Evolutionary conservation across 306 rosid genomes (phyloP).

Genomic region (Quillaja saponaria): DNA sequence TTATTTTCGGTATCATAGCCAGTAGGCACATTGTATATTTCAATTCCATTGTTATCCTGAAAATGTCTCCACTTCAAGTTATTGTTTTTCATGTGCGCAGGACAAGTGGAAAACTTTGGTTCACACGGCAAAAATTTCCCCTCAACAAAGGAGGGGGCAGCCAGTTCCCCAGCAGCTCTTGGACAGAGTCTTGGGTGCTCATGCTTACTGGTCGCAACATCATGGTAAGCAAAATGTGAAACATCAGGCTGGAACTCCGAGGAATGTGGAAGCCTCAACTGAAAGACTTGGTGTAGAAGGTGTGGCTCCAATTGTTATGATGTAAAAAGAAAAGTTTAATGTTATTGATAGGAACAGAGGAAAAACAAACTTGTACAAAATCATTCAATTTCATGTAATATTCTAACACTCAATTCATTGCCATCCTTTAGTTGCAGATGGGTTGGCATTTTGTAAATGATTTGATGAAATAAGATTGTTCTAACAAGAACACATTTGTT

Average conservation of each 20-base stretch:
- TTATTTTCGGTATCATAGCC: background rate
- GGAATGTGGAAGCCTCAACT: constrained; percentile 49
- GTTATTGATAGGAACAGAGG: constrained; percentile 45
- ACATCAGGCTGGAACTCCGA: constrained; percentile 47
- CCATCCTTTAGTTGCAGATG: constrained; percentile 38
- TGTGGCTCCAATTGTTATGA: constrained; percentile 40
- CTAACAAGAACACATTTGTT: constrained; percentile 38
- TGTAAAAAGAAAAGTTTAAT: constrained; percentile 46
- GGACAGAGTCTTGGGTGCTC: constrained; percentile 83
- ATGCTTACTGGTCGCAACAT: constrained; percentile 79
- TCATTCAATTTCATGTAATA: constrained; percentile 63
- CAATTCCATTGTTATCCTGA: too few relatives aligned
- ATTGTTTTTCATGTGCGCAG: constrained; percentile 39
- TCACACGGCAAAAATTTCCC: constrained; percentile 84
- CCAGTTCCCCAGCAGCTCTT: constrained; percentile 87
- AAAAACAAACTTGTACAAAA: constrained; percentile 60
- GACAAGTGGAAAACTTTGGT: constrained; percentile 98
- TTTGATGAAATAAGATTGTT: constrained; percentile 56
- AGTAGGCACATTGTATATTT: too few relatives aligned
- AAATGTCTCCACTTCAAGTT: constrained; percentile 11
- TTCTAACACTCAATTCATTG: constrained; percentile 66
- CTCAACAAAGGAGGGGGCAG: constrained; percentile 95
- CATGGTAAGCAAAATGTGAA: constrained; percentile 70
- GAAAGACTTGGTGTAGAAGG: constrained; percentile 41
- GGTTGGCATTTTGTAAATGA: constrained; percentile 76